phyloP scores from a whole-genome alignment of 2,329 filamentous ascomycete genomes.

The Fusarium lyarnte region DNA sequence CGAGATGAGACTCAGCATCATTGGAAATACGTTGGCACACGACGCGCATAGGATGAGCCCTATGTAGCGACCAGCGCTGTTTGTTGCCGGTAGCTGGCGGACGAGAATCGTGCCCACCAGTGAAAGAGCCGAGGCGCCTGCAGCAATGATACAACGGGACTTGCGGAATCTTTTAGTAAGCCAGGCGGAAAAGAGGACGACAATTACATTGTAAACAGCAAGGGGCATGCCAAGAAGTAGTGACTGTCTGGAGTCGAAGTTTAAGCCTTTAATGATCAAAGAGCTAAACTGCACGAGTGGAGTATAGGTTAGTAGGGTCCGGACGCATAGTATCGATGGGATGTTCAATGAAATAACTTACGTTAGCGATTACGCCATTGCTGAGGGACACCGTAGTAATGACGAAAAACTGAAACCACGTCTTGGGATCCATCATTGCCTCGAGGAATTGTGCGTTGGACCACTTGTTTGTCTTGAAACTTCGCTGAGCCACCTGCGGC shows the following conservation, averaged over 20 bases:
- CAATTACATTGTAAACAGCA: not conserved
- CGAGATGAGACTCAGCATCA: not conserved
- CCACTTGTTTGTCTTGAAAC: not conserved
- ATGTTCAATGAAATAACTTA: not conserved
- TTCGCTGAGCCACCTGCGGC: not conserved
- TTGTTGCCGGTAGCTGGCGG: not conserved
- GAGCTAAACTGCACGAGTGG: not conserved
- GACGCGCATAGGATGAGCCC: not conserved
- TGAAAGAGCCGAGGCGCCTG: not conserved
- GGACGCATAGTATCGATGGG: fast-evolving
- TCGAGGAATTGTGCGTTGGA: not conserved
- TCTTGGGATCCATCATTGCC: not conserved
- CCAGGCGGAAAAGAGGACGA: not conserved
- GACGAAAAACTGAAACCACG: not conserved
- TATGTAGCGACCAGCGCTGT: not conserved
- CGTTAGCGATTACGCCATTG: not conserved
- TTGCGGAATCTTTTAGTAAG: not conserved
- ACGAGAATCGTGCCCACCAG: not conserved
- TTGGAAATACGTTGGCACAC: not conserved
- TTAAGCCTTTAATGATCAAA: not conserved
- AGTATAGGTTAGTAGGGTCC: not conserved
- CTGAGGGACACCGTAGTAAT: not conserved
- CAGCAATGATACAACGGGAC: not conserved
- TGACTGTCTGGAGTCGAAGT: not conserved
- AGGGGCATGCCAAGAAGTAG: not conserved